A percentile compares a stretch with the other conserved stretches of the same genome.
These are phyloP conservation scores for Pichia membranifaciens DNA, from an alignment of 805 yeast genomes.

Conservation along the genomic window DNA sequence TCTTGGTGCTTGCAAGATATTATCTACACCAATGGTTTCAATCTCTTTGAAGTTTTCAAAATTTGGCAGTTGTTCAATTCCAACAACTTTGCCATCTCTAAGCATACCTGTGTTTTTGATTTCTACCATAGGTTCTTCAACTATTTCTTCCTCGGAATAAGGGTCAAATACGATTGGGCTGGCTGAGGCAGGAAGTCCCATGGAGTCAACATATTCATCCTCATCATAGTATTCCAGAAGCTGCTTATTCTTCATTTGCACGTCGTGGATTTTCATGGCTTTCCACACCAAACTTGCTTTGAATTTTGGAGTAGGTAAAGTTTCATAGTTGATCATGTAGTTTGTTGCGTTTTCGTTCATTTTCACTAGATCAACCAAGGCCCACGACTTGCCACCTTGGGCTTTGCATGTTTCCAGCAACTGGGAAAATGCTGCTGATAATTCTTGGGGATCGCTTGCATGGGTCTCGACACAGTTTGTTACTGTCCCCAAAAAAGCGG, in stretches of 20 bases:
- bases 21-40: slow-evolving; percentile 10
- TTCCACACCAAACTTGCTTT: slow-evolving; percentile 11
- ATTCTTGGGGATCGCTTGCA: slow-evolving; percentile 23
- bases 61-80: slow-evolving; percentile 4
- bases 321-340: slow-evolving; percentile 17
- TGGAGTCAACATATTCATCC: not conserved
- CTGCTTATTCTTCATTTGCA: slow-evolving; percentile 1
- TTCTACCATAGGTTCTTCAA: not conserved
- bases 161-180: not conserved
- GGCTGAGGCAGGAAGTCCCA: not conserved
- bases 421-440: slow-evolving; percentile 30
- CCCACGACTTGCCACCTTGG: slow-evolving; percentile 28
- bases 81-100: slow-evolving; percentile 6
- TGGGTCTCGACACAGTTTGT: slow-evolving; percentile 31
- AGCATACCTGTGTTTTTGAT: not conserved
- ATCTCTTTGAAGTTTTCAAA: slow-evolving; percentile 6
- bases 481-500: slow-evolving; percentile 32
- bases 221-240: not conserved
- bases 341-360: slow-evolving; percentile 27
- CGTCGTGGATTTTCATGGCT: slow-evolving; percentile 4
- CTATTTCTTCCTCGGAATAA: not conserved
- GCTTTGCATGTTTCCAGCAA: slow-evolving; percentile 31
- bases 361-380: slow-evolving; percentile 24
- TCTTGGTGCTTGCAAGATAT: slow-evolving; percentile 4
- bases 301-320: slow-evolving; percentile 10